A percentile compares a stretch with the other conserved stretches of the same genome.
Evolutionary conservation across 2,329 filamentous ascomycete species (phyloP).

Genomic region (Trichoderma guizhouense): DNA sequence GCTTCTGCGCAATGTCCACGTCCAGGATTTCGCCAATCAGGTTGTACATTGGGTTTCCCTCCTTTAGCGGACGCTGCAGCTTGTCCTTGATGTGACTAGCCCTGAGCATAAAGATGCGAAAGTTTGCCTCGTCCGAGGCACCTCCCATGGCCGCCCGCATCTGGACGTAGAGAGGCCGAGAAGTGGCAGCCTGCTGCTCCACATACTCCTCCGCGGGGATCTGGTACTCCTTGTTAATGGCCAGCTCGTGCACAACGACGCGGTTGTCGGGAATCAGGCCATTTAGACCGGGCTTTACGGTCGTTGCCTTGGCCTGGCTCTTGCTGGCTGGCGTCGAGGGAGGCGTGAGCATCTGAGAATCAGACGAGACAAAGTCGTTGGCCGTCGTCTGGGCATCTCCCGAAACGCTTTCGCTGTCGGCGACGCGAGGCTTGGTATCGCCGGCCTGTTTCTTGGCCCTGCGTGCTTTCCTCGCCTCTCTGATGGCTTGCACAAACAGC

Average conservation of each 20-base stretch:
- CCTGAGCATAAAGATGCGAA: conserved; percentile 66
- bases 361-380: conserved; percentile 37
- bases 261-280: conserved; percentile 68
- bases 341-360: conserved; percentile 51
- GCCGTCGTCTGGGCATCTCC: conserved; percentile 38
- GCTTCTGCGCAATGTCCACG: conserved; percentile 64
- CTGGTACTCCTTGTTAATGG: conserved; percentile 74
- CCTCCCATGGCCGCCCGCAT: conserved; percentile 63
- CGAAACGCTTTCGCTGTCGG: conserved; percentile 49
- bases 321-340: conserved; percentile 48
- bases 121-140: conserved; percentile 62
- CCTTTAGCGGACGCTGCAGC: conserved; percentile 67
- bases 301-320: conserved; percentile 35
- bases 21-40: conserved; percentile 75
- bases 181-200: conserved; percentile 51
- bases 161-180: conserved; percentile 51
- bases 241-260: conserved; percentile 72
- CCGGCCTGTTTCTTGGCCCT: conserved; percentile 63
- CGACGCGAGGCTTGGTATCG: conserved; percentile 67
- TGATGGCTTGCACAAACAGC: conserved; percentile 71
- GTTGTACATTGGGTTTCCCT: conserved; percentile 69
- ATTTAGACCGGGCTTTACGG: conserved; percentile 41
- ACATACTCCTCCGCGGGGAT: conserved; percentile 61
- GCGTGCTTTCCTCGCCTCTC: conserved; percentile 64
- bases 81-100: conserved; percentile 69